A percentile compares a stretch with the other conserved stretches of the same genome.
Evolutionary conservation across 306 rosid species (phyloP).

Genomic region (Geum urbanum): DNA sequence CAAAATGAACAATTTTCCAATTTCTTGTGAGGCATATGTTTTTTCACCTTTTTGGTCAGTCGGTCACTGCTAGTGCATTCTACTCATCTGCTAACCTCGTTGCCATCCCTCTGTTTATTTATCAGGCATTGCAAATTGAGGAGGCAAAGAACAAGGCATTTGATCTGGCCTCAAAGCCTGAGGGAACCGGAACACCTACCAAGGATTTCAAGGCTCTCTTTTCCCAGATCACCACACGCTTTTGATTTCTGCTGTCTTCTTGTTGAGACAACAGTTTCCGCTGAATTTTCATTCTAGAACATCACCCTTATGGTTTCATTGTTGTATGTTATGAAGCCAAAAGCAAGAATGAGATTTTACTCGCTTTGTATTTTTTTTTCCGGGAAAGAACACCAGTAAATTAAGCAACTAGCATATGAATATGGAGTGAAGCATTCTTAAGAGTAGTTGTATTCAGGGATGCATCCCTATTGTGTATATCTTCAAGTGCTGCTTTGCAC

Average conservation of each 20-base stretch:
- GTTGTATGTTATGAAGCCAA: not conserved
- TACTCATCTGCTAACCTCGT: not conserved
- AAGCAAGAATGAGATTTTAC: not conserved
- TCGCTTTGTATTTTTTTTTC: too few relatives aligned
- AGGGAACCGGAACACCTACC: slow-evolving; percentile 72
- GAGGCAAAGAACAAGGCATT: slow-evolving; percentile 76
- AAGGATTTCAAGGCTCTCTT: slow-evolving; percentile 86
- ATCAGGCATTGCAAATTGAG: slow-evolving; percentile 70
- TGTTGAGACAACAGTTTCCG: not conserved
- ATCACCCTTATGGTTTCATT: not conserved
- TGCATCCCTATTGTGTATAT: not conserved
- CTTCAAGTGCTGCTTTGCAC: too few relatives aligned
- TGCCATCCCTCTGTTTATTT: slow-evolving; percentile 7
- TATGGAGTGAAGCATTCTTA: not conserved
- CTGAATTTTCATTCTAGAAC: not conserved
- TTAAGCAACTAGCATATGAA: not conserved
- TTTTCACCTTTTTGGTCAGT: not conserved
- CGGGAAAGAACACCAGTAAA: not conserved
- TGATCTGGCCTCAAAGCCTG: slow-evolving; percentile 85
- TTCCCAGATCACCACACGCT: slow-evolving; percentile 57
- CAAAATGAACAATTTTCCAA: not conserved
- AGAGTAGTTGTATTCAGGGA: not conserved
- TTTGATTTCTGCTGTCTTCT: slow-evolving; percentile 29
- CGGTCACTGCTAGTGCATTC: not conserved
- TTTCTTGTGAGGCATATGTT: not conserved